Conservation (phyloP, 1,139 yeast genomes). For the Scheffersomyces segobiensis region DNA sequence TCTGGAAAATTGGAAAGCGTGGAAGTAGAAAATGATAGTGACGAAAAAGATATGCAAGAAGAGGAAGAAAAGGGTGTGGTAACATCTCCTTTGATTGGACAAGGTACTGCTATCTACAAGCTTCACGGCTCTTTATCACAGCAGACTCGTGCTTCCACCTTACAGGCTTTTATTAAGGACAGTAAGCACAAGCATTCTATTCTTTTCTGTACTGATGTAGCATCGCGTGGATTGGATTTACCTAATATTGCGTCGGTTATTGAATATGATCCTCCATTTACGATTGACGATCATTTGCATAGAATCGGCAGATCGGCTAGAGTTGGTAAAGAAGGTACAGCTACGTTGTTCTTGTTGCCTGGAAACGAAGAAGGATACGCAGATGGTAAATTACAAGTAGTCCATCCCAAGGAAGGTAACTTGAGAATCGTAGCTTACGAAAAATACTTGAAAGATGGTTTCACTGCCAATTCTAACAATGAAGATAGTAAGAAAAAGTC, state of each 20-base stretch:
- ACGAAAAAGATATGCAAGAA: conserved; percentile 14
- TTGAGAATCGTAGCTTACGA: conserved; percentile 49
- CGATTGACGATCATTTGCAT: conserved; percentile 70
- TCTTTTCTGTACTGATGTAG: conserved; percentile 81
- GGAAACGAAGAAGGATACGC: conserved; percentile 85
- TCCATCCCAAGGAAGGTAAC: conserved; percentile 61
- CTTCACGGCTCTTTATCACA: conserved; percentile 91
- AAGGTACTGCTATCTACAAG: conserved; percentile 58
- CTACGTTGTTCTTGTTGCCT: conserved; percentile 77
- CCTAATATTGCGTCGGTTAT: conserved; percentile 66
- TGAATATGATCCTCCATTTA: conserved; percentile 70
- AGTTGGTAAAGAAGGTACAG: conserved; percentile 66
- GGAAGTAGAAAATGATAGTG: conserved; percentile 15
- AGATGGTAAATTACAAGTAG: conserved; percentile 46
- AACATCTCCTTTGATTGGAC: conserved; percentile 56
- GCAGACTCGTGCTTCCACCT: conserved; percentile 74
- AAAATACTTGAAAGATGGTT: conserved; percentile 57
- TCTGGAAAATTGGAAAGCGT: conserved; percentile 20
- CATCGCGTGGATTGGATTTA: conserved; percentile 70
- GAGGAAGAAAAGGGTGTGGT: conserved; percentile 41
- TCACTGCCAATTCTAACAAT: conserved; percentile 37
- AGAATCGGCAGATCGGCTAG: conserved; percentile 77
- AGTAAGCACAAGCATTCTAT: conserved; percentile 53
- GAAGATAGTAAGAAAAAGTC: conserved; percentile 10
- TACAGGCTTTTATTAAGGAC: conserved; percentile 58